Conservation (phyloP, 176 grass and related monocot species). For the Avena insularis region DNA sequence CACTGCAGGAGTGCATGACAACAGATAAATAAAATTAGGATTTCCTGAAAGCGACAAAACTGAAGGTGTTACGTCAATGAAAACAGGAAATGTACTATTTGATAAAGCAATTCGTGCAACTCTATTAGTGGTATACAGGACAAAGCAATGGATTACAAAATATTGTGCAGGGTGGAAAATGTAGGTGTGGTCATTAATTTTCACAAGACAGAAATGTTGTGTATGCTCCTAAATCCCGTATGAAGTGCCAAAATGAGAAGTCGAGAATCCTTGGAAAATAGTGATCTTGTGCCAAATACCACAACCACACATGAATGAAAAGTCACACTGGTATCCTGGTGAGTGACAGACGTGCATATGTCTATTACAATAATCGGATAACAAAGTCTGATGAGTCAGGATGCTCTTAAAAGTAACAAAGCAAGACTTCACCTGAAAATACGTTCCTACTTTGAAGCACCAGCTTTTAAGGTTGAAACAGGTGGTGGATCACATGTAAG, state of each 20-base stretch:
- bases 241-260: slow-evolving; percentile 23
- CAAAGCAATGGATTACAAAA: no score
- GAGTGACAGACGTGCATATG: slow-evolving; percentile 9
- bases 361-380: slow-evolving; percentile 17
- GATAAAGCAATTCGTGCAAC: no score
- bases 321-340: slow-evolving; percentile 23
- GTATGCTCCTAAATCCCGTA: no score
- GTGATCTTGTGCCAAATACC: background rate
- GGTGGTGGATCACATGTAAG: slow-evolving; percentile 38
- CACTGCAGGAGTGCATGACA: background rate
- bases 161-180: background rate
- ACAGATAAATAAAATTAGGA: slow-evolving; percentile 10
- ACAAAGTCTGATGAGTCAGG: slow-evolving; percentile 24
- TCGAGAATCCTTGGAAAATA: slow-evolving; percentile 9
- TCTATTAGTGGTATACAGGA: no score
- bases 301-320: slow-evolving; percentile 20
- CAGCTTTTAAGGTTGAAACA: background rate
- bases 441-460: slow-evolving; percentile 5
- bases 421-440: slow-evolving; percentile 45
- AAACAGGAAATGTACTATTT: no score
- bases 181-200: background rate
- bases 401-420: slow-evolving; percentile 43
- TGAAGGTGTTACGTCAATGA: no score
- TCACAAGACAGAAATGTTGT: slow-evolving; percentile 5
- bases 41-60: background rate